These are phyloP conservation scores for Lactarius evosmus DNA, from an alignment of 768 basidiomycete genomes.

Conservation along the genomic window DNA sequence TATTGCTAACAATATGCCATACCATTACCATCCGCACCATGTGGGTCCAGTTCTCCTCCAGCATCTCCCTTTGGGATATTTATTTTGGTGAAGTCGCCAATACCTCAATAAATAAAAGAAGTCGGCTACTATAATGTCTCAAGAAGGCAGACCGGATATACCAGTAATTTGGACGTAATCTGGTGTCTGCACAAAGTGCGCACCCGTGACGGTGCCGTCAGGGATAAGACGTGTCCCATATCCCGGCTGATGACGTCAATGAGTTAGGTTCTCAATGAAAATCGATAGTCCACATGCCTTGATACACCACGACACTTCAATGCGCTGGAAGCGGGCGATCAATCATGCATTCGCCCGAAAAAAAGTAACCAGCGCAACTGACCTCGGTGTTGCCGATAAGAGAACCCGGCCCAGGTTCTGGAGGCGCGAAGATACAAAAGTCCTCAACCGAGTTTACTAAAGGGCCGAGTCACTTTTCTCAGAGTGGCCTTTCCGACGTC, in stretches of 20 bases:
- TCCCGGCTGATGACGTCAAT: conserved; percentile 40
- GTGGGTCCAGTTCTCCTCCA: conserved; percentile 68
- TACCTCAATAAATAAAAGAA: conserved; percentile 38
- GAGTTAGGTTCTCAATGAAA: background rate
- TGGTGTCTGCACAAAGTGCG: conserved; percentile 69
- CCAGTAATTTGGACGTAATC: conserved; percentile 52
- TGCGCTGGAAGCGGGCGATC: conserved; percentile 42
- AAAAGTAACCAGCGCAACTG: conserved; percentile 23
- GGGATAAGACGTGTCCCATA: conserved; percentile 69
- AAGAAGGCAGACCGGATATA: background rate
- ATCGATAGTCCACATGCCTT: conserved; percentile 34
- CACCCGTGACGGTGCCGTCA: conserved; percentile 63
- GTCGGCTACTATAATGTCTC: background rate
- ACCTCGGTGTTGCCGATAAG: conserved; percentile 64
- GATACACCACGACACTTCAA: conserved; percentile 54
- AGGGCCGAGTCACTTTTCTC: background rate
- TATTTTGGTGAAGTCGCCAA: conserved; percentile 61
- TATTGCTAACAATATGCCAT: conserved; percentile 10
- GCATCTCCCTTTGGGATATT: conserved; percentile 59
- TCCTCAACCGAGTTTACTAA: conserved; percentile 59
- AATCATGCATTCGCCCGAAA: conserved; percentile 29
- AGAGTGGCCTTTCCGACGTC: background rate
- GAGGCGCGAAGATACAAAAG: conserved; percentile 53
- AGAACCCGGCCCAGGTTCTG: conserved; percentile 48
- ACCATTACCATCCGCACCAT: conserved; percentile 59